A percentile compares a stretch with the other conserved stretches of the same genome.
Evolutionary conservation across 306 rosid species (phyloP).

Genomic region (Prunus persica): DNA sequence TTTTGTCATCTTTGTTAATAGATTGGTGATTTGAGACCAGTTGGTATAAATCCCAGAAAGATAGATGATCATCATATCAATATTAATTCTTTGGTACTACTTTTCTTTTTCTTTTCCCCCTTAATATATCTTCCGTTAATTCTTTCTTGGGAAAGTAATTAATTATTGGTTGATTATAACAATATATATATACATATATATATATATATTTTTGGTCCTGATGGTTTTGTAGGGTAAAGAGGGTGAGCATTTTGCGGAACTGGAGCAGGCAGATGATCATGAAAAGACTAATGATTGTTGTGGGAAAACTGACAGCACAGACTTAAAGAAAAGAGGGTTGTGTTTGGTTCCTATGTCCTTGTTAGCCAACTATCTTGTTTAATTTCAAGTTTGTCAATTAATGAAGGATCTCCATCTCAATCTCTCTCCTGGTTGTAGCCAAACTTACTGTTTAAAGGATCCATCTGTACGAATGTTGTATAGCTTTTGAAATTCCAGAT

Average conservation of each 20-base stretch:
- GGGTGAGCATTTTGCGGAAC: constrained; percentile 25
- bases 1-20: constrained; percentile 12
- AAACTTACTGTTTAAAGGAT: constrained; percentile 17
- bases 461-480: background rate
- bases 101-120: background rate
- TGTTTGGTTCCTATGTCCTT: constrained; percentile 79
- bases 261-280: constrained; percentile 36
- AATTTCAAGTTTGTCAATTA: constrained; percentile 13
- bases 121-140: background rate
- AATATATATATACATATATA: rapidly evolving
- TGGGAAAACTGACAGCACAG: constrained; percentile 36
- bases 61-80: constrained; percentile 35
- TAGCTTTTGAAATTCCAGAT: background rate
- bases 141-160: background rate
- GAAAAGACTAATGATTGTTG: constrained; percentile 19
- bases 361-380: constrained; percentile 63
- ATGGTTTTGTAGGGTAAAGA: constrained; percentile 44
- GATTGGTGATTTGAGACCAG: constrained; percentile 54
- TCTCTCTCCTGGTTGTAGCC: background rate
- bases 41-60: constrained; percentile 44
- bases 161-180: background rate
- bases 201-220: background rate
- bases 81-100: constrained; percentile 51
- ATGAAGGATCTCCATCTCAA: background rate
- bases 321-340: constrained; percentile 63